phyloP scores from a whole-genome alignment of 2,329 filamentous ascomycete genomes.

The Arthroderma uncinatum region DNA sequence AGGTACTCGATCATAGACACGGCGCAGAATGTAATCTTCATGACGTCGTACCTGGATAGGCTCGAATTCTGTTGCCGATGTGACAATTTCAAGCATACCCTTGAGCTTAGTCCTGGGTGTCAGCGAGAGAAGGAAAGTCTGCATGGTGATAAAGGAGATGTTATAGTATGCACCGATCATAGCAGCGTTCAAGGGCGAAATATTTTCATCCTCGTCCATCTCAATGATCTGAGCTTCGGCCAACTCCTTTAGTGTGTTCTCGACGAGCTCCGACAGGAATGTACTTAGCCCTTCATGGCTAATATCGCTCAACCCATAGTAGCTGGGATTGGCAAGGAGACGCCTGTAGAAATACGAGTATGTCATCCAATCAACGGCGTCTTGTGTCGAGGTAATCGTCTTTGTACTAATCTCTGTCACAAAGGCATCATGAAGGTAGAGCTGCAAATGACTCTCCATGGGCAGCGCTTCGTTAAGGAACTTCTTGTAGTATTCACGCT shows the following conservation, averaged over 20 bases:
- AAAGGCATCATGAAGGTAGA: conserved; percentile 88
- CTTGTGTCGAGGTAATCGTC: conserved; percentile 88
- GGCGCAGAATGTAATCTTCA: conserved; percentile 74
- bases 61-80: conserved; percentile 93
- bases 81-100: conserved; percentile 91
- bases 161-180: conserved; percentile 99
- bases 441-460: conserved; percentile 85
- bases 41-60: conserved; percentile 87
- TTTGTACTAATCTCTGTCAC: conserved; percentile 95
- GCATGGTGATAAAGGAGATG: conserved; percentile 98
- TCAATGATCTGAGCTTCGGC: conserved; percentile 91
- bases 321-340: conserved; percentile 88
- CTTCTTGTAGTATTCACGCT: conserved; percentile 97
- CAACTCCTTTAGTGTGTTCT: conserved; percentile 81
- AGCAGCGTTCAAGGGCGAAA: conserved; percentile 82
- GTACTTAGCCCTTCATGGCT: conserved; percentile 89
- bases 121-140: conserved; percentile 89
- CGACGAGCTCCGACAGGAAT: conserved; percentile 87
- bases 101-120: conserved; percentile 86
- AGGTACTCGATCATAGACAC: conserved; percentile 87
- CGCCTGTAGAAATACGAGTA: conserved; percentile 98
- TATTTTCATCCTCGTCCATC: conserved; percentile 81
- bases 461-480: conserved; percentile 93
- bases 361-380: conserved; percentile 96
- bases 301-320: conserved; percentile 79